Evolutionary conservation across 495 filamentous ascomycete genomes (phyloP).

Genomic region (Neurospora sp.): DNA sequence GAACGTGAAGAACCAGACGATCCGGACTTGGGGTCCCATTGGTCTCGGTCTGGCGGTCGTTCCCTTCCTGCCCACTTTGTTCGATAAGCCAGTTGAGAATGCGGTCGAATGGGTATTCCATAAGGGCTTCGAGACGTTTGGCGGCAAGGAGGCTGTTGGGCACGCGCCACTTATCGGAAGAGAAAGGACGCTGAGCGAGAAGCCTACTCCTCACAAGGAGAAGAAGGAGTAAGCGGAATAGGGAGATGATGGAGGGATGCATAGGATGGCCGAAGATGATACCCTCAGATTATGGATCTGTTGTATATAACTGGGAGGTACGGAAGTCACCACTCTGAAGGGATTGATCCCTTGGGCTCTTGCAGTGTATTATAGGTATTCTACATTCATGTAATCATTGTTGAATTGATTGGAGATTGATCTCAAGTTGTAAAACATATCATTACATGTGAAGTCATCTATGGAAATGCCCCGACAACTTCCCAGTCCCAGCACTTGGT

Average conservation of each 20-base stretch:
- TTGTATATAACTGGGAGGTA: background rate
- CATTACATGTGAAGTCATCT: background rate
- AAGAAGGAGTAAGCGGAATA: conserved; percentile 52
- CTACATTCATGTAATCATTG: background rate
- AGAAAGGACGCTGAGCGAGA: conserved; percentile 41
- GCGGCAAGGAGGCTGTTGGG: conserved; percentile 51
- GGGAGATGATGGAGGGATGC: conserved; percentile 8
- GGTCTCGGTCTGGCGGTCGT: conserved; percentile 83
- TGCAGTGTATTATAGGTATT: background rate
- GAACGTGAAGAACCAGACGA: conserved; percentile 56
- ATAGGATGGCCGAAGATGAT: background rate
- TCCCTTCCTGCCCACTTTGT: conserved; percentile 78
- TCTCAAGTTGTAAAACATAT: background rate
- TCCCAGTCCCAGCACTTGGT: background rate
- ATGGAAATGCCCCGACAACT: background rate
- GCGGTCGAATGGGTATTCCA: conserved; percentile 87
- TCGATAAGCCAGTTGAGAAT: conserved; percentile 87
- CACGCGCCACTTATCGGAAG: conserved; percentile 42
- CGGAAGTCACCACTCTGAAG: background rate
- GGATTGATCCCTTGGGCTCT: background rate
- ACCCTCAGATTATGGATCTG: conserved; percentile 3
- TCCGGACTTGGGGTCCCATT: conserved; percentile 83
- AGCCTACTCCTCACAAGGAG: conserved; percentile 35
- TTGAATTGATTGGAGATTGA: background rate
- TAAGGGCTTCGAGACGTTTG: conserved; percentile 58